These are phyloP conservation scores for Tulasnella sp. DNA, from an alignment of 768 basidiomycete genomes.

Conservation along the genomic window DNA sequence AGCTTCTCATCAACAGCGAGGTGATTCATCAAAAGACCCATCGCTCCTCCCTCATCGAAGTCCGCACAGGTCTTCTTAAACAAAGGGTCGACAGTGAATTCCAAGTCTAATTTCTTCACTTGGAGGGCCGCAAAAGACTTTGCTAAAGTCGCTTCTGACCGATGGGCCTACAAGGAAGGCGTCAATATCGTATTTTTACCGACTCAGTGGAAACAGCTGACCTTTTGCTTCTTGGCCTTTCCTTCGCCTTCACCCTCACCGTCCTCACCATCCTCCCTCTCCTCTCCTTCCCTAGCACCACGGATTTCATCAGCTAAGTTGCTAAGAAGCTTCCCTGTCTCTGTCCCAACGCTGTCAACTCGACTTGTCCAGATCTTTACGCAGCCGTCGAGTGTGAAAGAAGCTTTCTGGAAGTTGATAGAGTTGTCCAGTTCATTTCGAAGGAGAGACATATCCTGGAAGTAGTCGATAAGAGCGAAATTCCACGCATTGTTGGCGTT, in stretches of 20 bases:
- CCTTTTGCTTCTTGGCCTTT: constrained; percentile 54
- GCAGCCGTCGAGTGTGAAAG: constrained; percentile 94
- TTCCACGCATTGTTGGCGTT: constrained; percentile 97
- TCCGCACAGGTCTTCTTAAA: constrained; percentile 98
- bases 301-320: constrained; percentile 72
- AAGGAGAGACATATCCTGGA: constrained; percentile 94
- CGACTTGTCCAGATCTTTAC: constrained; percentile 99
- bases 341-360: constrained; percentile 93
- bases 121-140: constrained; percentile 76
- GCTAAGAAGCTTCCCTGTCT: constrained; percentile 90
- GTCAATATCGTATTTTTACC: not conserved
- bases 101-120: constrained; percentile 90
- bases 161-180: constrained; percentile 41
- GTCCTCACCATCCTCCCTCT: constrained; percentile 58
- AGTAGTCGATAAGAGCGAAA: constrained; percentile 97
- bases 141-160: constrained; percentile 81
- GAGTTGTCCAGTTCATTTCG: constrained; percentile 90
- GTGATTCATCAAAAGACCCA: constrained; percentile 96
- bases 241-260: constrained; percentile 52
- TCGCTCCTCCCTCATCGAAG: constrained; percentile 97
- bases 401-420: constrained; percentile 99
- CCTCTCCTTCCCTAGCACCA: constrained; percentile 46
- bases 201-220: constrained; percentile 25
- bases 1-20: constrained; percentile 78
- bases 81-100: constrained; percentile 93